These are phyloP conservation scores for Ophiostoma sp. DNA, from an alignment of 2,329 filamentous ascomycete genomes.

Conservation along the genomic window DNA sequence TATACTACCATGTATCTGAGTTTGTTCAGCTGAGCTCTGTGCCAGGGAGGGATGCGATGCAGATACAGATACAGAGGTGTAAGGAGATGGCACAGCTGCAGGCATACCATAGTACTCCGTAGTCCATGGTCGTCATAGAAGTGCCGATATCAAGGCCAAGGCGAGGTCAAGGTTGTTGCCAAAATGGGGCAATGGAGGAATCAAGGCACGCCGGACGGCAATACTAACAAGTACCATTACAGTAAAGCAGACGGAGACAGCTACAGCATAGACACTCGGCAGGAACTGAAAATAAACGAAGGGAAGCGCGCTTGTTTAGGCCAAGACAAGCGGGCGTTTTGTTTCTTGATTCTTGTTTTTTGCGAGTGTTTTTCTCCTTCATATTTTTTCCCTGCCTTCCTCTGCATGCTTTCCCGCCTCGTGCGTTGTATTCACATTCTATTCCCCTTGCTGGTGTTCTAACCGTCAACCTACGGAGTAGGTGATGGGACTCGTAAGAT, in stretches of 20 bases:
- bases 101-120: no score
- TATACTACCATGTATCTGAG: no score
- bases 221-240: no score
- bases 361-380: neutral
- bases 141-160: neutral
- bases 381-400: neutral
- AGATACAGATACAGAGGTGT: neutral
- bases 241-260: neutral
- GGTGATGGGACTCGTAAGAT: neutral
- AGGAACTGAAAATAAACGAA: neutral
- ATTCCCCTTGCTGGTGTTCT: neutral
- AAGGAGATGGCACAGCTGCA: neutral
- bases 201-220: neutral
- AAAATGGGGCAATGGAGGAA: neutral
- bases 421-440: neutral
- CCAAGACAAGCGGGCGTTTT: neutral
- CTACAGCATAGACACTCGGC: neutral
- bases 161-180: neutral
- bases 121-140: neutral
- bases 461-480: neutral
- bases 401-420: neutral
- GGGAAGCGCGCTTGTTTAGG: neutral
- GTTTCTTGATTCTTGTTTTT: neutral
- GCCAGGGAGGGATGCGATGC: no score
- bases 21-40: neutral